Evolutionary conservation across 148 eudicot species (phyloP).

Genomic region (Fagopyrum esculentum): DNA sequence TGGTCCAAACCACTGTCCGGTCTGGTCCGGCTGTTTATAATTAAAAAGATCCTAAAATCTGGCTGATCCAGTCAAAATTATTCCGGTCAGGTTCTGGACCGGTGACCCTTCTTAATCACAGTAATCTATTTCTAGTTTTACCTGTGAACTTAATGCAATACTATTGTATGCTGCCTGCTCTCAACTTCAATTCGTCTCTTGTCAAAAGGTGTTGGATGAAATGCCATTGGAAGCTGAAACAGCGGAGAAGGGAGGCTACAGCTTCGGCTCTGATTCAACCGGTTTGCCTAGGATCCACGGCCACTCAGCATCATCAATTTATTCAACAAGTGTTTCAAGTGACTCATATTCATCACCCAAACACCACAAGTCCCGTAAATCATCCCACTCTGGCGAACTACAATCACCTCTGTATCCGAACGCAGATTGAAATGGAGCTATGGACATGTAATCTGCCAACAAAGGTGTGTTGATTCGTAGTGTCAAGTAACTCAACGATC

Average conservation of each 20-base stretch:
- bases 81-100: too few relatives aligned
- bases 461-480: neutral
- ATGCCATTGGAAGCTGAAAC: constrained; percentile 87
- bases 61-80: too few relatives aligned
- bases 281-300: constrained; percentile 84
- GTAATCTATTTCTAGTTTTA: neutral
- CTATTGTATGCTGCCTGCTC: neutral
- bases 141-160: neutral
- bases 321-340: constrained; percentile 43
- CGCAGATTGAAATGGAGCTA: constrained; percentile 53
- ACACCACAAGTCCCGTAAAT: constrained; percentile 53
- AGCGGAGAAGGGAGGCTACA: constrained; percentile 70
- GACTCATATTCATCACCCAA: constrained; percentile 64
- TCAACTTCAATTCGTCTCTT: neutral
- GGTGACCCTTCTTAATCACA: neutral
- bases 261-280: constrained; percentile 53
- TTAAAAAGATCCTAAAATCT: too few relatives aligned
- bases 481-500: neutral
- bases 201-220: constrained; percentile 71
- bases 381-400: constrained; percentile 77
- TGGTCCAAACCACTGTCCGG: too few relatives aligned
- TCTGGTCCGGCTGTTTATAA: too few relatives aligned
- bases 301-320: constrained; percentile 54
- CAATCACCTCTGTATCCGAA: constrained; percentile 50
- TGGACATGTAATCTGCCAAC: neutral